These are phyloP conservation scores for Penicillium nordicum DNA, from an alignment of 2,329 filamentous ascomycete species.

Conservation along the genomic window DNA sequence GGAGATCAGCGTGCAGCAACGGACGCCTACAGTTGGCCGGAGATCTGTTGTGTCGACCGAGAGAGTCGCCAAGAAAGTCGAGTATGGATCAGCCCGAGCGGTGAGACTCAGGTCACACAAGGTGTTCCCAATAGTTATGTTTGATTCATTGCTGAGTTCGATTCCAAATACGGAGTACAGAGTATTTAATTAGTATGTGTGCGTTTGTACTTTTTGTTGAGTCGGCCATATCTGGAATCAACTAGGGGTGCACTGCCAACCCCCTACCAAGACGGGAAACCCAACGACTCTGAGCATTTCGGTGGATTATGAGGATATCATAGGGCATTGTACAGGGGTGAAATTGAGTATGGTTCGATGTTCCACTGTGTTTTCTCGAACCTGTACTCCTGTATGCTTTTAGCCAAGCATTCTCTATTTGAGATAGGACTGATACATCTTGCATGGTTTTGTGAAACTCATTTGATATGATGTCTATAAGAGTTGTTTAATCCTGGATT, in stretches of 20 bases:
- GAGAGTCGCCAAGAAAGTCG: constrained; percentile 20
- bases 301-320: neutral
- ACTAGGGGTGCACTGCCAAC: neutral
- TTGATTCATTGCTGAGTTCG: constrained; percentile 5
- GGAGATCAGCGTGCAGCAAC: constrained; percentile 17
- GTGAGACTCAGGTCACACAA: constrained; percentile 16
- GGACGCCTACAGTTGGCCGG: constrained; percentile 17
- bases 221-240: neutral
- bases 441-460: neutral
- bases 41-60: constrained; percentile 8
- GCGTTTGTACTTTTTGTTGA: neutral
- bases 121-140: constrained; percentile 5
- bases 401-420: constrained; percentile 10
- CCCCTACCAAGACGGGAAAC: neutral
- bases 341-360: neutral
- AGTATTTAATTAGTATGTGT: neutral
- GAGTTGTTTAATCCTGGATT: neutral
- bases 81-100: constrained; percentile 19
- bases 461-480: neutral
- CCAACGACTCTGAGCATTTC: neutral
- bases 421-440: neutral
- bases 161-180: constrained; percentile 8
- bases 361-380: neutral
- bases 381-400: neutral
- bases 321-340: no score